Base-by-base conservation (phyloP, 2,329 filamentous ascomycete genomes). In the Apiospora hydei region DNA sequence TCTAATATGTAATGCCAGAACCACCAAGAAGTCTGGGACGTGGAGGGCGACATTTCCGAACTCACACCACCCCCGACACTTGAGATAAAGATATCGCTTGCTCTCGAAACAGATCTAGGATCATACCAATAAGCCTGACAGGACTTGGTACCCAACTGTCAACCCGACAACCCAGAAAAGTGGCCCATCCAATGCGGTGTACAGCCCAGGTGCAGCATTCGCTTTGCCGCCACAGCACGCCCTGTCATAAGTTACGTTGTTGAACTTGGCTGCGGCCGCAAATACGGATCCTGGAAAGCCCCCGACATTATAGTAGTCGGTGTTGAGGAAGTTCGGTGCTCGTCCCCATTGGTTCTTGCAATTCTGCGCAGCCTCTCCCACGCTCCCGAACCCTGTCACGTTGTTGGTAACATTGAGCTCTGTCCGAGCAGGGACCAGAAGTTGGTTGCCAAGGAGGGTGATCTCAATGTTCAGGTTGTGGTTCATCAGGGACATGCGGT, bases 381-480 rank as follows among this genome's bases (percentile, higher is more conserved):
- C 83, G 78, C 90, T 93, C 44, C 93, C 92, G 70, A 81, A 85
- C 21, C 92, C 92, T 1, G 84, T 85, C 16, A 86, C 87, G 16
- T 88, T 90, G 78, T 97, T 97, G 24, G 93, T 96, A 73, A 88
- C 83, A 77, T 94, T 94, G 71, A 96, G 83, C 53, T 91, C 80
- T 5, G 90, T 88, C 0, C 90, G 90, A 72, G 93, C 93, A 0
- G 94, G 94, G 16, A 96, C 91, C 10, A 95, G 84, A 66, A 96
- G 80, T 26, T 87, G 84, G 21, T 88, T 80, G 43, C 89, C 90
- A 2, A 91, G 89, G 47, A 97, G 82, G 70, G 88, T 88, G 74
- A 97, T 88, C 75, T 95, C 88, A 72, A 92, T 88, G 81, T 98
- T 98, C 72, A 98, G 87, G 80, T 98, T 98, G 84, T 98, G 95